Base-by-base conservation (phyloP, 805 yeast species). In the Yamadazyma olivae region DNA sequence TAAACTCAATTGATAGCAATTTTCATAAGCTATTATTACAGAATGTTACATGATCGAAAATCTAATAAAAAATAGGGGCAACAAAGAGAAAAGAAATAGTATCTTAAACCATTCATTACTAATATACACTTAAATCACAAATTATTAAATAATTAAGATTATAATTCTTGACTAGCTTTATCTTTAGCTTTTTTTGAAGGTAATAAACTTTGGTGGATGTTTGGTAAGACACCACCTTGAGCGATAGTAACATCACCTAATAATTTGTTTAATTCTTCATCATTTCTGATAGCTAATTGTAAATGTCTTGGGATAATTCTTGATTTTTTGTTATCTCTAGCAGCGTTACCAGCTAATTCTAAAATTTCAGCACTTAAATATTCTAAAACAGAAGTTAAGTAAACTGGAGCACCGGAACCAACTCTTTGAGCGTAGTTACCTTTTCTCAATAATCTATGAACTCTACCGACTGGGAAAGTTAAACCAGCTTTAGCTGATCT, bases 381-480 rank as follows among this genome's bases (percentile, higher is more conserved):
- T 74, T 91, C 98, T 58, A 91, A 77, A 41, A 91, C 97, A 39
- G 98, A 95, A 53, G 98, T 90, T 64, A 91, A 78, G 75, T 90
- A 91, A 48, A 91, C 91, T 74, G 98, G 97, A 59, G 98, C 97
- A 81, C 96, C 96, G 53, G 97, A 89, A 80, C 98, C 97, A 57
- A 91, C 83, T 77, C 98, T 83, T 75, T 90, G 95, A 61, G 97
- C 95, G 76, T 91, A 87, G 83, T 90, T 87, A 67, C 96, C 96
- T 74, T 84, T 88, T 81, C 95, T 87, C 62, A 91, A 74, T 56
- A 90, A 79, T 75, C 97, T 83, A 79, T 91, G 96, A 55, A 91
- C 93, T 82, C 98, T 90, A 71, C 98, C 98, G 53, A 91, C 98
- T 75, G 98, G 98, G 95, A 91, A 91, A 58, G 95, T 87, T 64